Evolutionary conservation across 345 rosid genomes (phyloP).

Genomic region (Gynandropsis gynandra): DNA sequence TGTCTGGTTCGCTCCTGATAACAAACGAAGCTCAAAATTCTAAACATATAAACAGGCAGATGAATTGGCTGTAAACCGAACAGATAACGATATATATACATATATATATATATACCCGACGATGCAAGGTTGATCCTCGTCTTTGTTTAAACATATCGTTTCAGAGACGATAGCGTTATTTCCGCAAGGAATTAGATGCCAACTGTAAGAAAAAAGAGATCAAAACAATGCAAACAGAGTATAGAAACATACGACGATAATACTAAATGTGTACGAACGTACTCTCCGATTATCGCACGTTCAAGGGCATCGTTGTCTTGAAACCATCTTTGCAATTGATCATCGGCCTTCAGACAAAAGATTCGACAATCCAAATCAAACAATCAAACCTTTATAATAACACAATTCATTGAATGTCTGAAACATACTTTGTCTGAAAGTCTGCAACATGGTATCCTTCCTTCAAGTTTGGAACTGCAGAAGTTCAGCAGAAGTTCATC

Average conservation of each 20-base stretch:
- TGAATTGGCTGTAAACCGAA: too few relatives aligned
- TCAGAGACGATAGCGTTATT: constrained; percentile 33
- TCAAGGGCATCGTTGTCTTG: constrained; percentile 72
- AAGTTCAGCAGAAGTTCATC: too few relatives aligned
- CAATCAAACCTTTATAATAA: neutral
- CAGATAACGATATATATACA: too few relatives aligned
- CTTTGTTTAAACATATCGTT: constrained; percentile 44
- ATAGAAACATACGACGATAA: neutral
- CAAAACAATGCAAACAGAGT: neutral
- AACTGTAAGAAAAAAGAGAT: constrained; percentile 34
- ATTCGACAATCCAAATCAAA: neutral
- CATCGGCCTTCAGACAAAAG: constrained; percentile 30
- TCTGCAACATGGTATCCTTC: constrained; percentile 67
- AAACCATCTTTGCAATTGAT: constrained; percentile 34
- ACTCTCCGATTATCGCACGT: constrained; percentile 74
- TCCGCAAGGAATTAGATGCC: constrained; percentile 62
- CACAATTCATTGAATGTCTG: too few relatives aligned
- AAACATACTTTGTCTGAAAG: constrained; percentile 67
- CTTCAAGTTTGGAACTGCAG: constrained; percentile 78
- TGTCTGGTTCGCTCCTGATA: constrained; percentile 51
- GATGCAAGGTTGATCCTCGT: constrained; percentile 47
- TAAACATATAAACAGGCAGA: neutral
- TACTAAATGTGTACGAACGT: constrained; percentile 27
- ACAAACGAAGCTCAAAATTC: constrained; percentile 1
- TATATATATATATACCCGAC: constrained; percentile 59